Evolutionary conservation across 495 filamentous ascomycete species (phyloP).

Genomic region (Elaphomyces granulatus): DNA sequence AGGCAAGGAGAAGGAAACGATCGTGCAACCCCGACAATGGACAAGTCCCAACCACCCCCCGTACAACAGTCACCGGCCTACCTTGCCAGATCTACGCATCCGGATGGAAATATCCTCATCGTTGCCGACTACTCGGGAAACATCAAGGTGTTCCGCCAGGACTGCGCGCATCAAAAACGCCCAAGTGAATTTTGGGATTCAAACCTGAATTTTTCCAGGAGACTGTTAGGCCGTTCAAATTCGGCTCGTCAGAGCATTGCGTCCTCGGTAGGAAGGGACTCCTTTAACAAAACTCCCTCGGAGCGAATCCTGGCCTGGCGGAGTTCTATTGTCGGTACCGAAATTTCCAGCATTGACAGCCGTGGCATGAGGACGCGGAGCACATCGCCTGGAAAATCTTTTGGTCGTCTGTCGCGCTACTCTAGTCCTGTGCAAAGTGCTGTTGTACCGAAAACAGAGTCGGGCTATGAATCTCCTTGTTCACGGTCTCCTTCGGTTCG

Average conservation of each 20-base stretch:
- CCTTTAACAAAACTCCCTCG: constrained; percentile 42
- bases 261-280: constrained; percentile 33
- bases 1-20: constrained; percentile 11
- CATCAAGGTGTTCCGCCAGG: constrained; percentile 90
- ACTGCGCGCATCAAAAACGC: constrained; percentile 62
- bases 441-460: constrained; percentile 10
- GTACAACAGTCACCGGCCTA: constrained; percentile 51
- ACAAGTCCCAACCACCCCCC: constrained; percentile 22
- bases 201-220: constrained; percentile 63
- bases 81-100: constrained; percentile 57
- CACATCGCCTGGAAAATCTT: constrained; percentile 42
- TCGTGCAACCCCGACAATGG: constrained; percentile 11
- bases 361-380: constrained; percentile 31
- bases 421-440: constrained; percentile 15
- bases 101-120: constrained; percentile 80
- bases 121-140: constrained; percentile 76
- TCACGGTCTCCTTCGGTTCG: constrained; percentile 26
- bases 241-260: constrained; percentile 40
- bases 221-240: constrained; percentile 54
- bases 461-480: constrained; percentile 19
- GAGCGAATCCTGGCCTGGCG: constrained; percentile 92
- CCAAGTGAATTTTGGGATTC: constrained; percentile 38
- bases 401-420: constrained; percentile 15
- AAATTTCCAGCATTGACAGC: constrained; percentile 36
- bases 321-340: constrained; percentile 52